phyloP scores from a whole-genome alignment of 164 flowering plant species.

The Magnolia changhungtana region DNA sequence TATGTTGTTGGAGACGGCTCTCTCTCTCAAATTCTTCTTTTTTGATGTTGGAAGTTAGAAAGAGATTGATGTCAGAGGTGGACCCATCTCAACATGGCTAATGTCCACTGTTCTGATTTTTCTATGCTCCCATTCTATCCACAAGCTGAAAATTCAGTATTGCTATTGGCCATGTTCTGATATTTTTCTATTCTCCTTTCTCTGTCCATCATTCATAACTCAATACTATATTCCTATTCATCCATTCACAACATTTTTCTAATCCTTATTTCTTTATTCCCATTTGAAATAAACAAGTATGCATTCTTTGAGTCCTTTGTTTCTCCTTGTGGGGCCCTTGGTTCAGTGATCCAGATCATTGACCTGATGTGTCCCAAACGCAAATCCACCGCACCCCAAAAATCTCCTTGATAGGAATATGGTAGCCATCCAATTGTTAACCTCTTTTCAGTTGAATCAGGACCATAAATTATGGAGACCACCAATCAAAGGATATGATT shows the following conservation, averaged over 20 bases:
- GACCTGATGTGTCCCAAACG: neutral
- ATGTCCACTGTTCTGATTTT: slow-evolving; percentile 5
- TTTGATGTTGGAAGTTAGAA: slow-evolving; percentile 10
- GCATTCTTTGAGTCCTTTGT: neutral
- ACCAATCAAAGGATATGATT: neutral
- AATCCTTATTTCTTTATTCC: neutral
- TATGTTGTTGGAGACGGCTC: neutral
- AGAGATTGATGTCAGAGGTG: slow-evolving; percentile 12
- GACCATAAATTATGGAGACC: neutral
- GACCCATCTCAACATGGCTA: slow-evolving; percentile 11
- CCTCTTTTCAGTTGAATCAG: neutral
- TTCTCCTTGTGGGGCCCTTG: neutral
- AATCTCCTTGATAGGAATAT: too few species aligned
- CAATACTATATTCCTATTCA: neutral
- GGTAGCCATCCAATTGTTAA: neutral
- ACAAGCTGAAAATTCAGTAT: slow-evolving; percentile 1
- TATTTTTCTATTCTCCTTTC: neutral
- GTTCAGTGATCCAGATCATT: neutral
- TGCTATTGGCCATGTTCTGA: neutral
- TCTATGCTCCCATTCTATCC: neutral
- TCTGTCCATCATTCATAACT: neutral
- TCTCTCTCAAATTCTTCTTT: neutral
- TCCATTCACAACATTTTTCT: neutral
- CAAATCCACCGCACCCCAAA: too few species aligned
- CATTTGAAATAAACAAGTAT: neutral